phyloP scores from a whole-genome alignment of 352 stramenopile genomes.

The Pythium inflatum region DNA sequence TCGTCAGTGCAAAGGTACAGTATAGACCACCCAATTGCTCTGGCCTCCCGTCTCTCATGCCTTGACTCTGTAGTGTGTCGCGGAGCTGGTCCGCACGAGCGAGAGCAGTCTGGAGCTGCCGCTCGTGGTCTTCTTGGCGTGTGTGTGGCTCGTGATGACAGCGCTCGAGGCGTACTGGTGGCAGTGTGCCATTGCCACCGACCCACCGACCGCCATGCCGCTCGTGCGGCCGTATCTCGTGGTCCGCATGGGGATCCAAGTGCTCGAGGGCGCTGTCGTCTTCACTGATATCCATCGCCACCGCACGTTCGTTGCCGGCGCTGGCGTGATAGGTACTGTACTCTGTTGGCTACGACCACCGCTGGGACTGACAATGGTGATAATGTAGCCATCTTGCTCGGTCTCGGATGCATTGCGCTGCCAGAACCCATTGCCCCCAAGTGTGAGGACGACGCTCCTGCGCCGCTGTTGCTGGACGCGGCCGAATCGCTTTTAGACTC shows the following conservation, averaged over 20 bases:
- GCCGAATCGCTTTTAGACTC: conserved; percentile 22
- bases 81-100: conserved; percentile 12
- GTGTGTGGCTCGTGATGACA: conserved; percentile 18
- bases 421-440: conserved; percentile 2
- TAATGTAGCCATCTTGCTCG: conserved; percentile 25
- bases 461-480: conserved; percentile 1
- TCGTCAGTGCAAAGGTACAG: conserved; percentile 46
- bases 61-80: conserved; percentile 11
- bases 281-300: conserved; percentile 26
- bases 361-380: background rate
- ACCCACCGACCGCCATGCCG: background rate
- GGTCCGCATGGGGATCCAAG: conserved; percentile 17
- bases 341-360: background rate
- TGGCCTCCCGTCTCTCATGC: too few species aligned
- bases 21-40: background rate
- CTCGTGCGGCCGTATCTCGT: conserved; percentile 17
- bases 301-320: background rate
- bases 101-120: background rate
- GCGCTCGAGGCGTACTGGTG: conserved; percentile 30
- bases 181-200: conserved; percentile 18
- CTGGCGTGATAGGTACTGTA: conserved; percentile 16
- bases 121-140: background rate
- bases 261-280: conserved; percentile 6
- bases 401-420: background rate
- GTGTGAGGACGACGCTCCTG: conserved; percentile 8